phyloP scores from a whole-genome alignment of 2,329 filamentous ascomycete species.

The Trichoderma sp. region DNA sequence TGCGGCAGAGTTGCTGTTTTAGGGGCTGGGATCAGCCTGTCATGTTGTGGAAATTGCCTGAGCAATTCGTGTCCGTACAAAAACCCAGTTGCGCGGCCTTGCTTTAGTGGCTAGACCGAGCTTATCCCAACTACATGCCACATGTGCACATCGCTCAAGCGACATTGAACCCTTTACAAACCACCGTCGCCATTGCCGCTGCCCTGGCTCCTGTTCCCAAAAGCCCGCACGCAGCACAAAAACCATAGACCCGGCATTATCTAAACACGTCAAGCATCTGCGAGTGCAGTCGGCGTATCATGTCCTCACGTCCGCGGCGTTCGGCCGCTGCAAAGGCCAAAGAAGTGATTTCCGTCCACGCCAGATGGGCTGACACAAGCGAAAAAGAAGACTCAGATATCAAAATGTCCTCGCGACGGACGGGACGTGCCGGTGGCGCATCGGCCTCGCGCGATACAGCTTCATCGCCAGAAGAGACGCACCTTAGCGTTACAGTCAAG shows the following conservation, averaged over 20 bases:
- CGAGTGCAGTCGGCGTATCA: constrained; percentile 29
- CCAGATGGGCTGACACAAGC: constrained; percentile 44
- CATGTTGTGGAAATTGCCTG: constrained; percentile 8
- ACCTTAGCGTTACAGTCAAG: constrained; percentile 52
- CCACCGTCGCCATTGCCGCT: neutral
- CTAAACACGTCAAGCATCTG: neutral
- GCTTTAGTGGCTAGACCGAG: constrained; percentile 13
- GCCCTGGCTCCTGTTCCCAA: neutral
- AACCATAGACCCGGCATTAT: neutral
- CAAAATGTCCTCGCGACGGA: constrained; percentile 54
- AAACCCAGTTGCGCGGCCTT: constrained; percentile 8
- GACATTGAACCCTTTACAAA: neutral
- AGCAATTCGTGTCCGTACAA: constrained; percentile 2
- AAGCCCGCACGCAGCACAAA: neutral
- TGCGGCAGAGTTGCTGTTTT: constrained; percentile 13
- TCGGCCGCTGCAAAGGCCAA: constrained; percentile 46
- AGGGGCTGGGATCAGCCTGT: constrained; percentile 11
- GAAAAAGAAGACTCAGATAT: constrained; percentile 40
- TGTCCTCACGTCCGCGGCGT: constrained; percentile 52
- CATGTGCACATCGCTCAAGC: constrained; percentile 3
- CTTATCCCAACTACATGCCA: constrained; percentile 18
- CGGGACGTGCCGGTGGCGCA: constrained; percentile 48
- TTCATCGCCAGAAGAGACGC: constrained; percentile 48
- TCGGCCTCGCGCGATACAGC: constrained; percentile 47
- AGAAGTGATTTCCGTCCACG: constrained; percentile 45